Conservation (phyloP, 257 asterid genomes). For the Ilex asprella region DNA sequence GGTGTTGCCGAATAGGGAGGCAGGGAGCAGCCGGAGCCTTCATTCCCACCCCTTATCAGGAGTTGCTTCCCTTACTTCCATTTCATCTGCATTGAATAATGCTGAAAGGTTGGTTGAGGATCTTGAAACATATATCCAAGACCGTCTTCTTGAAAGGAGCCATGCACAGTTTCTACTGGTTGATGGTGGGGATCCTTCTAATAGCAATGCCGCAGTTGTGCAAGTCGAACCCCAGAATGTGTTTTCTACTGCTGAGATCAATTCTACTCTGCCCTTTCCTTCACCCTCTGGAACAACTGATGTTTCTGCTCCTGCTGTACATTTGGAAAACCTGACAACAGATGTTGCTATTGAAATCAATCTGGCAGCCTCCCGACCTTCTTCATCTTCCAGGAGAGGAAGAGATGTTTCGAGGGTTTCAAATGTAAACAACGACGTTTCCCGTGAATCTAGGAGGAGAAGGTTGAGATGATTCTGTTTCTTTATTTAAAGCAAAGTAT, state of each 20-base stretch:
- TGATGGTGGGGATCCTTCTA: constrained; percentile 29
- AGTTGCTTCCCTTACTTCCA: constrained; percentile 65
- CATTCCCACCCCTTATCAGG: constrained; percentile 61
- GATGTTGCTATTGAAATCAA: constrained; percentile 9
- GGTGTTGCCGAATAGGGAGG: constrained; percentile 28
- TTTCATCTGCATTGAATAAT: constrained; percentile 61
- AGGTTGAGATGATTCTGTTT: constrained; percentile 33
- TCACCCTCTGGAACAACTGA: constrained; percentile 37
- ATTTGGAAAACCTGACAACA: constrained; percentile 7
- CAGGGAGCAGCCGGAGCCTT: constrained; percentile 22
- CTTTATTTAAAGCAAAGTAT: background rate
- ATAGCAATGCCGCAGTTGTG: constrained; percentile 24
- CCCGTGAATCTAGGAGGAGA: constrained; percentile 32
- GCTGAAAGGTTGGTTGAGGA: constrained; percentile 74
- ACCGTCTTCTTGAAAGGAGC: constrained; percentile 28
- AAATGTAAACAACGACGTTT: constrained; percentile 18
- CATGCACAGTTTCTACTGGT: constrained; percentile 23
- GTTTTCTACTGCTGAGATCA: constrained; percentile 25
- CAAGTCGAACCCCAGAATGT: constrained; percentile 29
- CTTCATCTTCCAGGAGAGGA: constrained; percentile 22
- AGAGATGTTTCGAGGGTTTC: constrained; percentile 25
- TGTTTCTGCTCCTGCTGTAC: constrained; percentile 24
- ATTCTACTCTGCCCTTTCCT: constrained; percentile 22
- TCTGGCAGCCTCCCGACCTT: background rate
- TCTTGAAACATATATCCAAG: constrained; percentile 54